phyloP scores from a whole-genome alignment of 768 basidiomycete genomes.

The Baorangia bicolor region DNA sequence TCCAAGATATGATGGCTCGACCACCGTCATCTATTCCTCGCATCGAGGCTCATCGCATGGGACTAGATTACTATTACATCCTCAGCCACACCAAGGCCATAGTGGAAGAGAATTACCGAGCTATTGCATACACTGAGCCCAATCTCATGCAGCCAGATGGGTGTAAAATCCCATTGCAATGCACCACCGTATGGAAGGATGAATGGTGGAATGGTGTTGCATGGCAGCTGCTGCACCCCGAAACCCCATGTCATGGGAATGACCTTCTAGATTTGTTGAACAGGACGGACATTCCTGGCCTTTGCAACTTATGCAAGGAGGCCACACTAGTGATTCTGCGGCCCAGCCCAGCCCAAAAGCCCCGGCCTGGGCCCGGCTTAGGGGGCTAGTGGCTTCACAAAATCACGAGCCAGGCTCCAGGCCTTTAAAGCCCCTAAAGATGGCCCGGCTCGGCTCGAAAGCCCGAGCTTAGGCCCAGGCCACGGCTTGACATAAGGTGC shows the following conservation, averaged over 20 bases:
- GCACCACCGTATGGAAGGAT: background rate
- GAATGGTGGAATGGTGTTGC: conserved; percentile 15
- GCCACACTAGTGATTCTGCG: too few relatives aligned
- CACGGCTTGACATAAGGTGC: too few relatives aligned
- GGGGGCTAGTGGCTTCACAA: too few relatives aligned
- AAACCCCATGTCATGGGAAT: background rate
- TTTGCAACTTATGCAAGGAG: background rate
- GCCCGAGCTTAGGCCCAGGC: too few relatives aligned
- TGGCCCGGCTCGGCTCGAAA: too few relatives aligned
- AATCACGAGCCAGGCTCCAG: too few relatives aligned
- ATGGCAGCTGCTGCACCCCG: background rate
- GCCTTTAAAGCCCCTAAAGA: too few relatives aligned
- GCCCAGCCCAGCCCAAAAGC: too few relatives aligned
- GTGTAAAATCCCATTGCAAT: background rate
- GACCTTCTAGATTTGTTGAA: background rate
- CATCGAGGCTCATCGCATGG: background rate
- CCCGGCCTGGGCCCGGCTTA: too few relatives aligned
- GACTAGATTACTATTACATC: background rate
- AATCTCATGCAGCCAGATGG: background rate
- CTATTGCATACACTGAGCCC: conserved; percentile 6
- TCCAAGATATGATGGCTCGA: background rate
- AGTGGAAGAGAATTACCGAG: background rate
- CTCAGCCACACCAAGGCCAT: background rate
- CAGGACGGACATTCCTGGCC: background rate
- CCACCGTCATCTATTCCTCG: conserved; percentile 7